Evolutionary conservation across 129 eudicot genomes (phyloP).

Genomic region (Helichrysum umbraculigerum): DNA sequence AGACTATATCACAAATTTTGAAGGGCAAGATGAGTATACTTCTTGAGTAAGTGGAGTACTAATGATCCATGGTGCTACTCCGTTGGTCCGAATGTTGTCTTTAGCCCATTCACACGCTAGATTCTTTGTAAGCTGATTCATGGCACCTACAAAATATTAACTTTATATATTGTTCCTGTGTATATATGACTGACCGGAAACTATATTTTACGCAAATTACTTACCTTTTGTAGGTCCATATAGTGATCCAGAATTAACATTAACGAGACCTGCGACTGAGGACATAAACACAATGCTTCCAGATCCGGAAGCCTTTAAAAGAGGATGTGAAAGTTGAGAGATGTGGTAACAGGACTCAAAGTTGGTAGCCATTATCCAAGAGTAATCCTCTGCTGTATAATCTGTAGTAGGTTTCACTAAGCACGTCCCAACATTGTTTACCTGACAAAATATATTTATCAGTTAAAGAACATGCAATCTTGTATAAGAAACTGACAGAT

Average conservation of each 20-base stretch:
- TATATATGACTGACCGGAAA: neutral
- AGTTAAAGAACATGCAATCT: too few species aligned
- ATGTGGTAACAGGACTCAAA: constrained; percentile 32
- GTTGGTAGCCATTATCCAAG: constrained; percentile 28
- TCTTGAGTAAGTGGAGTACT: constrained; percentile 64
- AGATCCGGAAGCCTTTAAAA: constrained; percentile 27
- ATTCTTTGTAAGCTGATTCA: constrained; percentile 75
- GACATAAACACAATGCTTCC: constrained; percentile 34
- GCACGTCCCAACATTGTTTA: constrained; percentile 32
- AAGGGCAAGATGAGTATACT: constrained; percentile 30
- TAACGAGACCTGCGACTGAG: constrained; percentile 48
- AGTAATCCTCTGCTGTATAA: constrained; percentile 25
- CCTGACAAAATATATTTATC: neutral
- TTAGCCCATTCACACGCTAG: constrained; percentile 67
- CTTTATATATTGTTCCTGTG: too few species aligned
- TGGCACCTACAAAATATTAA: constrained; percentile 48
- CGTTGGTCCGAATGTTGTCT: constrained; percentile 38
- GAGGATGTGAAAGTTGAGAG: constrained; percentile 34
- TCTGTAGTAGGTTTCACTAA: constrained; percentile 16
- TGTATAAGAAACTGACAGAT: too few species aligned
- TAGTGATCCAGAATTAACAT: constrained; percentile 42
- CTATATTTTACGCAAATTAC: too few species aligned
- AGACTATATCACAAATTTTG: too few species aligned
- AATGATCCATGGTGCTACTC: constrained; percentile 81
- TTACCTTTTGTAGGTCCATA: constrained; percentile 63